Conservation (phyloP, 2,329 filamentous ascomycete species). For the Aspergillus amoenus region DNA sequence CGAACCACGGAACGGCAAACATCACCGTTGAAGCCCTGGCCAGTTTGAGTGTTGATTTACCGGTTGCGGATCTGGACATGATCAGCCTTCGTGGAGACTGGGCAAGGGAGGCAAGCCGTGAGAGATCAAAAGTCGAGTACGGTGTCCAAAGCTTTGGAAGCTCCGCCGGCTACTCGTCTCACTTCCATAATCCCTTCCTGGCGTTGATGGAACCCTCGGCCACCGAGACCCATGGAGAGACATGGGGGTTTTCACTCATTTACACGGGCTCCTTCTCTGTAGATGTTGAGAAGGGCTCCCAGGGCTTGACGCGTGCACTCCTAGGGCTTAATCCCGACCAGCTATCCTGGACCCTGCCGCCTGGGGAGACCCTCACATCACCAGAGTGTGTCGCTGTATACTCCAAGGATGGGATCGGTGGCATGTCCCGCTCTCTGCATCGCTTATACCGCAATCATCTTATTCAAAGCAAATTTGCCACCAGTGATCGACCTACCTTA, state of each 20-base stretch:
- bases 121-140: constrained; percentile 56
- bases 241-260: constrained; percentile 64
- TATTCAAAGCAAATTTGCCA: constrained; percentile 57
- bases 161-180: constrained; percentile 61
- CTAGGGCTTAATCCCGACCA: constrained; percentile 55
- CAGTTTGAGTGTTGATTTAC: constrained; percentile 63
- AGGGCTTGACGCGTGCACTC: constrained; percentile 60
- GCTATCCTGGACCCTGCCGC: constrained; percentile 56
- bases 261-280: constrained; percentile 64
- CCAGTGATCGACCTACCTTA: constrained; percentile 53
- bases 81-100: constrained; percentile 64
- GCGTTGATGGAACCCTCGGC: constrained; percentile 56
- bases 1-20: constrained; percentile 55
- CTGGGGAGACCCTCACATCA: constrained; percentile 58
- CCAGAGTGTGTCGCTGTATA: constrained; percentile 65
- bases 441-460: constrained; percentile 62
- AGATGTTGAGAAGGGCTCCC: constrained; percentile 62
- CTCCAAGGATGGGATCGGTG: constrained; percentile 58
- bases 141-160: constrained; percentile 63
- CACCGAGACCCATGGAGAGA: constrained; percentile 61
- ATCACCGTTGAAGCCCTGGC: constrained; percentile 58
- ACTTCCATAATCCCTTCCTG: constrained; percentile 65
- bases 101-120: constrained; percentile 59
- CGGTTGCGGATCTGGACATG: constrained; percentile 61
- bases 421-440: constrained; percentile 63